These are phyloP conservation scores for Mucor saturninus DNA, from an alignment of 371 early-diverging fungal genomes.

Conservation along the genomic window DNA sequence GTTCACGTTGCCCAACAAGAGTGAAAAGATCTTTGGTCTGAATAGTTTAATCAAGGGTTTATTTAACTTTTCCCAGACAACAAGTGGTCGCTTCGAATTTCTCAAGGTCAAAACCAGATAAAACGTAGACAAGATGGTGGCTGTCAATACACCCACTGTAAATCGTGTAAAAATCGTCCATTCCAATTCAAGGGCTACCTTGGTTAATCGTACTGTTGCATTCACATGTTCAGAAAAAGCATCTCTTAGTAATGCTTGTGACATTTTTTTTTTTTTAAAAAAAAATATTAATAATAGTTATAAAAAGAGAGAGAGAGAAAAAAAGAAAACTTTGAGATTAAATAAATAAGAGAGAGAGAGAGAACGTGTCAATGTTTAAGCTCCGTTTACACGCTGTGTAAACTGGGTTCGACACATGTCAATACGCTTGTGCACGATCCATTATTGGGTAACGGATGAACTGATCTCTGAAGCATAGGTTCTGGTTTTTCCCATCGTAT, in stretches of 20 bases:
- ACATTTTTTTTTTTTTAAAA: not conserved
- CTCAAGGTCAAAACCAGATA: constrained; percentile 48
- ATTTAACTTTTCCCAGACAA: constrained; percentile 50
- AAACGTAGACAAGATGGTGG: constrained; percentile 39
- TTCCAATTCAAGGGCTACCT: constrained; percentile 49
- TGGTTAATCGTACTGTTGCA: constrained; percentile 38
- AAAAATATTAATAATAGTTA: not conserved
- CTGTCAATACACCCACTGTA: constrained; percentile 42
- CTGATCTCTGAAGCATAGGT: not conserved
- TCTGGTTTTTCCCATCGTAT: constrained; percentile 29
- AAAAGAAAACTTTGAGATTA: not conserved
- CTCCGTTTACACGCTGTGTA: not conserved
- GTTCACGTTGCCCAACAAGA: constrained; percentile 38
- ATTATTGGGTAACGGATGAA: not conserved
- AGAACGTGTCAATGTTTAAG: not conserved
- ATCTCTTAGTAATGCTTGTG: constrained; percentile 19
- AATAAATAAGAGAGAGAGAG: not conserved
- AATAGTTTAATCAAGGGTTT: constrained; percentile 52
- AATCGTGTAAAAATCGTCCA: constrained; percentile 56
- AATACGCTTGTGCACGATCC: constrained; percentile 2
- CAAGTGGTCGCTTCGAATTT: constrained; percentile 44
- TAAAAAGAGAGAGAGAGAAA: not conserved
- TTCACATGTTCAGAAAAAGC: constrained; percentile 46
- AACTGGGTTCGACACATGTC: constrained; percentile 6
- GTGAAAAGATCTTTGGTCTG: constrained; percentile 45